Base-by-base conservation (phyloP, 177 flowering plant species). In the Tripterygium wilfordii region DNA sequence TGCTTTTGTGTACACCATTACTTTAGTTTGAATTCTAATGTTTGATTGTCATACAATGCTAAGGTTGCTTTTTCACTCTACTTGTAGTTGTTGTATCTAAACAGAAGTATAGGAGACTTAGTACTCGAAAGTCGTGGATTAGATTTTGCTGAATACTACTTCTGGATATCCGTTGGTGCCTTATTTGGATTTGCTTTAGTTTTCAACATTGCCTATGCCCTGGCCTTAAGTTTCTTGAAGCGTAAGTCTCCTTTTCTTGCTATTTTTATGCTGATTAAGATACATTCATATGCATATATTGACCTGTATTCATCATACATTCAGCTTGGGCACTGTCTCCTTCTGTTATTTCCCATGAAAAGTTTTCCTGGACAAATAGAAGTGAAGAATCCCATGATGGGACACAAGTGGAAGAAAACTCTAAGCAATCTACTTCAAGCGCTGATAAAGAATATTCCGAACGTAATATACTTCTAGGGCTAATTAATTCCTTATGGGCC, bases 141-240 rank as follows among this genome's bases (percentile, higher is more conserved):
- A 22, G 53, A 70, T 56, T 80, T 60, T 46, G 67, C 63, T 29
- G 69, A 63, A 42, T 51, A 71, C 57, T 49, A 61, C 18, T 76
- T 54, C 32, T 82, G 85, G 82, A 55, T 82, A 48, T 66, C 79
- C 27, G 13, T 79, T 20, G 70, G 52, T 48, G 80, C 77, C 19
- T 60, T 80, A 28, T 50, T 75, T 35, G 85, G 78, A 2, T 69
- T 82, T 31, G 26, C 68, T 8, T 6, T 80, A 37, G 23, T 78
- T 33, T 78, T 82, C 62, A 71, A 76, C 32, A 22, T 68, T 41
- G 79, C 69, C 3, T 83, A 67, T 40, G 59, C 69, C 26, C 39
- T 82, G 56, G 75, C 86, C 30, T 57, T 82, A 23, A 65, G 53
- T 44, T 78, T 50, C 57, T 54, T 75, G 45, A 69, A 64, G 25